Conservation (phyloP, 139 green algal genomes). For the Limnomonas spitsbergensis region DNA sequence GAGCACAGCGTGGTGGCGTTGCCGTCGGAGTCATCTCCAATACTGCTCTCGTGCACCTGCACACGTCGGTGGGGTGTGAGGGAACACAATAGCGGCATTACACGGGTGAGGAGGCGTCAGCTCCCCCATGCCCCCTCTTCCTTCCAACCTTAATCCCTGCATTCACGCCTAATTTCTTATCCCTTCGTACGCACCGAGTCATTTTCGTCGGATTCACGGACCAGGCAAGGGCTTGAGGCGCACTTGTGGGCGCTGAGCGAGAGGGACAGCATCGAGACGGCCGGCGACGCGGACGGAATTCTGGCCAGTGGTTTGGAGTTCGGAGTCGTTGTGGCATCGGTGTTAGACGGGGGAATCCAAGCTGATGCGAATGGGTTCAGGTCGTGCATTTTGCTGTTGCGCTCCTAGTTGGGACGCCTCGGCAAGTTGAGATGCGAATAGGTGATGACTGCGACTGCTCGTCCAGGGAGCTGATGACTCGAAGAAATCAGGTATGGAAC, state of each 20-base stretch:
- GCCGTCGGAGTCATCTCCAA: neutral
- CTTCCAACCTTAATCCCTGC: too few species aligned
- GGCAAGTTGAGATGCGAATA: too few species aligned
- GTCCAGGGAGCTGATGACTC: too few species aligned
- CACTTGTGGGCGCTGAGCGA: neutral
- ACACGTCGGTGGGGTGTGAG: too few species aligned
- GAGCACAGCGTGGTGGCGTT: neutral
- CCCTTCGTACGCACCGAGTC: neutral
- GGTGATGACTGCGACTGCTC: too few species aligned
- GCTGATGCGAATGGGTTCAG: neutral
- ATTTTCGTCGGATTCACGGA: neutral
- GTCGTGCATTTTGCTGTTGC: neutral
- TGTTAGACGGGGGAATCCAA: neutral
- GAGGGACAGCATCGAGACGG: neutral
- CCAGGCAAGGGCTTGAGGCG: too few species aligned
- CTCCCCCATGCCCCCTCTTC: too few species aligned
- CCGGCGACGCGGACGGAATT: neutral
- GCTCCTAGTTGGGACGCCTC: too few species aligned
- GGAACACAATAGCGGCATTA: too few species aligned
- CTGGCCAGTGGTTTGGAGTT: neutral
- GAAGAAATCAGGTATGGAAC: too few species aligned
- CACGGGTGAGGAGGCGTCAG: neutral
- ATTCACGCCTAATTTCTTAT: too few species aligned
- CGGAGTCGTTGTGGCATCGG: neutral
- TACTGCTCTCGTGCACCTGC: slow-evolving; percentile 1